Base-by-base conservation (phyloP, 306 rosid genomes). In the Carpinus viminea region DNA sequence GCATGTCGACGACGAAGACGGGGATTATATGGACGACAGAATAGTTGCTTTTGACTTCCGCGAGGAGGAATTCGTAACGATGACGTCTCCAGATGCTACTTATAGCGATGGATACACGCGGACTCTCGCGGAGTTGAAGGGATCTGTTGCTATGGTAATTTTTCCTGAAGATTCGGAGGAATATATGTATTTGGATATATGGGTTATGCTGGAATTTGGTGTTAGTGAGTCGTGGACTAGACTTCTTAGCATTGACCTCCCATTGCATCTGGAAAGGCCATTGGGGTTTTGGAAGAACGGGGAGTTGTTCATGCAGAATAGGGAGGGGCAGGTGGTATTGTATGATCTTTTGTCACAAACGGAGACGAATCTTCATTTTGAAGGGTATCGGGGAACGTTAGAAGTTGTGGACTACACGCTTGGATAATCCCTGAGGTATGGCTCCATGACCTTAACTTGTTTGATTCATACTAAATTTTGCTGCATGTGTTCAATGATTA, bases 271-370 rank as follows among this genome's bases (percentile, higher is more conserved):
- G 70, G 2, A 10, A 16, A 5, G 70, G n/a, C 45, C 70, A 28
- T 34, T 64, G 13, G 47, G 70, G 46, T 64, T 64, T 7, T 64
- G 70, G 70, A 64, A 64, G 70, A 64, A 64, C 47, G 46, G 46
- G 43, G 70, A 64, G 20, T 34, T 64, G 45, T 64, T 64, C 10
- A 28, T 64, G 10, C 21, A 12, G 11, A 36, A 34, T 36, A 7
- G 11, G 1, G 1, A 13, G 2, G 17, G 1, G 10, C 16, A 15
- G 70, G 12, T 64, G 70, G n/a, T 64, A 5, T 36, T 64, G 46
- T 36, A 64, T 64, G 43, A 36, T 34, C 47, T 43, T 7, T 28
- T 64, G 17, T 2, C 70, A 28, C 18, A 64, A 8, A 16, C 7
- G 15, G 13, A 3, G 15, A 59, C 21, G 65, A 59, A 59, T 59